phyloP scores from a whole-genome alignment of 257 asterid genomes.

The Fraxinus quadrangulata region DNA sequence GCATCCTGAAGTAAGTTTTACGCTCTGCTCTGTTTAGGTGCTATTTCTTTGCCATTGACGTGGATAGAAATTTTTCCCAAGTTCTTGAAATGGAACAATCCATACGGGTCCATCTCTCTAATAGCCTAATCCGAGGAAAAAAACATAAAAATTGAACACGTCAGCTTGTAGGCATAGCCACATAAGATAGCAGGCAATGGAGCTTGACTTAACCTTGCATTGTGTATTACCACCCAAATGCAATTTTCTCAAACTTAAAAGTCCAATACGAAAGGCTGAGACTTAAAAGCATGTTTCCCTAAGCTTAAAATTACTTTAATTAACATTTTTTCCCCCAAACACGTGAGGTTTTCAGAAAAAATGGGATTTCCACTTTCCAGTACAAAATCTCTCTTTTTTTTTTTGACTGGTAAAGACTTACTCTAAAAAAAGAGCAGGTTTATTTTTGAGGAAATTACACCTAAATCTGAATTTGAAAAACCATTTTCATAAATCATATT shows the following conservation, averaged over 20 bases:
- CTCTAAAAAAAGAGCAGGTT: too few species aligned
- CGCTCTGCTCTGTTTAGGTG: constrained; percentile 33
- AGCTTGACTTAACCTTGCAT: neutral
- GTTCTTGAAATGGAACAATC: constrained; percentile 58
- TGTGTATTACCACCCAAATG: neutral
- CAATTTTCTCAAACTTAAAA: neutral
- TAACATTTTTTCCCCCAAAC: neutral
- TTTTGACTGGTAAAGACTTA: neutral
- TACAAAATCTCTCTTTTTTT: neutral
- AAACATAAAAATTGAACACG: constrained; percentile 4
- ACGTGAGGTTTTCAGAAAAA: neutral
- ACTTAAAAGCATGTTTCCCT: neutral
- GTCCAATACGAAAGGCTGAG: neutral
- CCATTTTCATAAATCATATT: too few species aligned
- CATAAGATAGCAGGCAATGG: neutral
- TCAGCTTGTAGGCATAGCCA: neutral
- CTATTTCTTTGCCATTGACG: constrained; percentile 48
- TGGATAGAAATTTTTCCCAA: constrained; percentile 46
- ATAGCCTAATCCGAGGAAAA: constrained; percentile 47
- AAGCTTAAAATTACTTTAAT: too few species aligned
- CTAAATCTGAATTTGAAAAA: too few species aligned
- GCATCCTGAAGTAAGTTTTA: constrained; percentile 51
- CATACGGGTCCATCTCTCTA: constrained; percentile 48
- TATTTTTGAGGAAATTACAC: too few species aligned
- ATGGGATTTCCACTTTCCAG: neutral